phyloP scores from a whole-genome alignment of 2,329 filamentous ascomycete species.

The Claviceps lovelessii region DNA sequence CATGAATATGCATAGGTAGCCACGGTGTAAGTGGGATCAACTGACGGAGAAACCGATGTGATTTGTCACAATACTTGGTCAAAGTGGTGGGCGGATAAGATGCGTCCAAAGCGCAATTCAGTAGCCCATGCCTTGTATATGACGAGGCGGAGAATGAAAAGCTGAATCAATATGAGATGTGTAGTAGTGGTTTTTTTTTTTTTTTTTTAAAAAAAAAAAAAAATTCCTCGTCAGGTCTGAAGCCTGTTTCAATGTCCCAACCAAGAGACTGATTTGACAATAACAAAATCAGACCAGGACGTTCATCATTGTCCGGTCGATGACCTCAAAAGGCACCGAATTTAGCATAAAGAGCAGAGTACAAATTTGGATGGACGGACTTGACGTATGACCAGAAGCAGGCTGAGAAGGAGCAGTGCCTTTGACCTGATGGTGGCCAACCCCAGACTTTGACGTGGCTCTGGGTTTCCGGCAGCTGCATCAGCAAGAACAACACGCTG shows the following conservation, averaged over 20 bases:
- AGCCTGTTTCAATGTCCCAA: background rate
- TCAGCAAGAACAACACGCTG: background rate
- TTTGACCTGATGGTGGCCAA: background rate
- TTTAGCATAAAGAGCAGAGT: background rate
- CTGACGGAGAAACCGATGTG: background rate
- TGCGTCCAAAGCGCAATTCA: background rate
- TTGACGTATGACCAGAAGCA: slow-evolving; percentile 1
- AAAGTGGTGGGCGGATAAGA: background rate
- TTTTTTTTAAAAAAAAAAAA: no score
- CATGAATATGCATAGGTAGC: slow-evolving; percentile 2
- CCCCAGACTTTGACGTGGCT: slow-evolving; percentile 1
- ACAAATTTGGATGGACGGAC: background rate
- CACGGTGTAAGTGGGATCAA: slow-evolving; percentile 1
- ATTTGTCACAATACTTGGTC: slow-evolving; percentile 1
- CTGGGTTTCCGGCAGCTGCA: background rate
- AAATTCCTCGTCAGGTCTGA: background rate
- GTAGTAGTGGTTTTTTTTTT: background rate
- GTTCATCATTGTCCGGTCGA: background rate
- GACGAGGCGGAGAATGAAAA: background rate
- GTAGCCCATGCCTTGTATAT: background rate
- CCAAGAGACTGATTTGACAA: background rate
- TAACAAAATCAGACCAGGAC: background rate
- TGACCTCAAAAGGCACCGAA: background rate
- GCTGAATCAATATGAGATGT: background rate
- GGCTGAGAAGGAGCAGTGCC: background rate